A percentile compares a stretch with the other conserved stretches of the same genome.
Evolutionary conservation across 2,329 filamentous ascomycete genomes (phyloP).

Genomic region (Cercospora nicotianae): DNA sequence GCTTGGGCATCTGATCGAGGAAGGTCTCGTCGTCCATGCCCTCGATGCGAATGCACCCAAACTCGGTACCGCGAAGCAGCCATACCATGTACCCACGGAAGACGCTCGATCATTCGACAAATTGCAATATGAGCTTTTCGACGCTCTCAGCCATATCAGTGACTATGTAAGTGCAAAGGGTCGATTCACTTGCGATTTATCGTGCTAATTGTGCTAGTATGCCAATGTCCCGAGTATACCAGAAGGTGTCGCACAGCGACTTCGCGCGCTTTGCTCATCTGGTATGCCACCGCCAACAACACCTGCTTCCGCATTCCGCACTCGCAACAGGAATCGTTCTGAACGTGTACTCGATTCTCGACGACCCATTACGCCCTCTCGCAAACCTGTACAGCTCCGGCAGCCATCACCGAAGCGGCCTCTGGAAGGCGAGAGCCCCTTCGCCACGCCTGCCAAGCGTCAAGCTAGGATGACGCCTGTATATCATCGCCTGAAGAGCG

Average conservation of each 20-base stretch:
- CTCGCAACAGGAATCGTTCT: slow-evolving; percentile 8
- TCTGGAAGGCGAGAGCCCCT: slow-evolving; percentile 14
- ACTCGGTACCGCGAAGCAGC: slow-evolving; percentile 23
- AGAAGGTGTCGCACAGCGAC: slow-evolving; percentile 12
- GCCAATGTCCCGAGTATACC: neutral
- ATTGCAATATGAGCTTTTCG: slow-evolving; percentile 32
- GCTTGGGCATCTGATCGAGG: slow-evolving; percentile 24
- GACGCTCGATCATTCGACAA: slow-evolving; percentile 24
- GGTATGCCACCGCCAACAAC: slow-evolving; percentile 31
- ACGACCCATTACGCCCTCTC: slow-evolving; percentile 19
- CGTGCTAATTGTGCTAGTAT: slow-evolving; percentile 16
- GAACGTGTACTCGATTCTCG: slow-evolving; percentile 23
- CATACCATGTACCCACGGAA: slow-evolving; percentile 27
- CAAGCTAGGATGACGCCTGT: slow-evolving; percentile 16
- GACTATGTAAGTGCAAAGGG: slow-evolving; percentile 23
- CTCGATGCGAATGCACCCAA: slow-evolving; percentile 21
- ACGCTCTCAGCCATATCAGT: slow-evolving; percentile 31
- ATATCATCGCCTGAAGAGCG: slow-evolving; percentile 22
- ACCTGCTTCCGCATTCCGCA: slow-evolving; percentile 20
- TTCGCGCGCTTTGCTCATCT: slow-evolving; percentile 14
- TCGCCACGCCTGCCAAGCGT: slow-evolving; percentile 17
- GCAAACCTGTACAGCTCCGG: neutral
- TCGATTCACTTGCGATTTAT: neutral
- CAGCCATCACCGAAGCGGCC: slow-evolving; percentile 6
- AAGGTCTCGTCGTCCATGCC: slow-evolving; percentile 28